A percentile compares a stretch with the other conserved stretches of the same genome.
Conservation (phyloP, 768 basidiomycete genomes). For the Leccinum sublutescens region DNA sequence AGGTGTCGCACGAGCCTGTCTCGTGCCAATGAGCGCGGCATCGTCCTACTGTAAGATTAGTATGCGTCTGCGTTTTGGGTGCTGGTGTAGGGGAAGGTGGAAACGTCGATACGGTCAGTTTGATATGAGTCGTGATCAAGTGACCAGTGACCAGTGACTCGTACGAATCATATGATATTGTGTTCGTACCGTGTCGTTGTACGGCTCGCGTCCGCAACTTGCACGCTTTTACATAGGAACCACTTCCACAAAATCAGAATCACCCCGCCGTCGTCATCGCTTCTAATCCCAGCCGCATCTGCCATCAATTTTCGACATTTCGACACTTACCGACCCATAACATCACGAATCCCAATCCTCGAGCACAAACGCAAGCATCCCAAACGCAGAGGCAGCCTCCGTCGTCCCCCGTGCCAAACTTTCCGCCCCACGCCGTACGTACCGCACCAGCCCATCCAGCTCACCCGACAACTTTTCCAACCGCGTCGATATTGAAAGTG, state of each 20-base stretch:
- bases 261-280: neutral
- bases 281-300: neutral
- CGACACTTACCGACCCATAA: neutral
- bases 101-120: too few species aligned
- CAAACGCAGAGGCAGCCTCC: conserved; percentile 63
- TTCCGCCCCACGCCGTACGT: conserved; percentile 64
- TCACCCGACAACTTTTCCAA: conserved; percentile 69
- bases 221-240: neutral
- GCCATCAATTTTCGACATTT: neutral
- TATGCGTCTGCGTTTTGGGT: neutral
- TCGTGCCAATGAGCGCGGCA: neutral
- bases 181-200: neutral
- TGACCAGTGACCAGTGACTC: too few species aligned
- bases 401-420: conserved; percentile 60
- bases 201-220: neutral
- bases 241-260: too few species aligned
- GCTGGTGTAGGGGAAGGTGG: too few species aligned
- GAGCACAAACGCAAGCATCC: conserved; percentile 69
- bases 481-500: conserved; percentile 33
- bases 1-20: neutral
- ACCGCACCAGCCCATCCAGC: conserved; percentile 68
- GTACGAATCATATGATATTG: too few species aligned
- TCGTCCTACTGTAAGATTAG: neutral
- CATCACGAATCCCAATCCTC: conserved; percentile 64
- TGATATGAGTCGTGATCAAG: too few species aligned